Conservation (phyloP, 164 flowering plant species). For the Protea cynaroides region DNA sequence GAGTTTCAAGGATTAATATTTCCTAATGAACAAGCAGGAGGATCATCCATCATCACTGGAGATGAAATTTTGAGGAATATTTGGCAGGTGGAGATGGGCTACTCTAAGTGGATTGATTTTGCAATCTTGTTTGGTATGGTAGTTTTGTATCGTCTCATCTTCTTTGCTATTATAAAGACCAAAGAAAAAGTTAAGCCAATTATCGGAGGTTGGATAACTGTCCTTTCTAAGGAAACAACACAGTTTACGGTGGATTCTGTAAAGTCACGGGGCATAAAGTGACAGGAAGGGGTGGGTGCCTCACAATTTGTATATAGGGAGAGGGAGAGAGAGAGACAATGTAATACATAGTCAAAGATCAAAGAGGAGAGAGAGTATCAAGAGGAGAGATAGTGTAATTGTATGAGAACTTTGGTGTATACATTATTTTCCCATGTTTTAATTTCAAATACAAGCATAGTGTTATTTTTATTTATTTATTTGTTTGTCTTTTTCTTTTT, state of each 20-base stretch:
- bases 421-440: too few species aligned
- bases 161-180: conserved; percentile 19
- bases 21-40: conserved; percentile 13
- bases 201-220: conserved; percentile 14
- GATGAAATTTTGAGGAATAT: conserved; percentile 23
- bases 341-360: too few species aligned
- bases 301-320: too few species aligned
- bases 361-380: too few species aligned
- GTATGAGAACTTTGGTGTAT: too few species aligned
- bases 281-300: too few species aligned
- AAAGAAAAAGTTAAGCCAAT: conserved; percentile 21
- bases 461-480: too few species aligned
- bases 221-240: conserved; percentile 4
- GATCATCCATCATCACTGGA: conserved; percentile 22
- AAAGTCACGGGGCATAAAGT: too few species aligned
- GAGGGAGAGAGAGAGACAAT: too few species aligned
- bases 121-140: conserved; percentile 6
- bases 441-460: too few species aligned
- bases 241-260: conserved; percentile 4
- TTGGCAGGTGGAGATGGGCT: conserved; percentile 43
- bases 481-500: too few species aligned
- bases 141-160: conserved; percentile 32
- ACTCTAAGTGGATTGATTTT: conserved; percentile 54
- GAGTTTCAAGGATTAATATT: conserved; percentile 19
- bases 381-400: too few species aligned